Base-by-base conservation (phyloP, 2,329 filamentous ascomycete species). In the Aspergillus candidus region DNA sequence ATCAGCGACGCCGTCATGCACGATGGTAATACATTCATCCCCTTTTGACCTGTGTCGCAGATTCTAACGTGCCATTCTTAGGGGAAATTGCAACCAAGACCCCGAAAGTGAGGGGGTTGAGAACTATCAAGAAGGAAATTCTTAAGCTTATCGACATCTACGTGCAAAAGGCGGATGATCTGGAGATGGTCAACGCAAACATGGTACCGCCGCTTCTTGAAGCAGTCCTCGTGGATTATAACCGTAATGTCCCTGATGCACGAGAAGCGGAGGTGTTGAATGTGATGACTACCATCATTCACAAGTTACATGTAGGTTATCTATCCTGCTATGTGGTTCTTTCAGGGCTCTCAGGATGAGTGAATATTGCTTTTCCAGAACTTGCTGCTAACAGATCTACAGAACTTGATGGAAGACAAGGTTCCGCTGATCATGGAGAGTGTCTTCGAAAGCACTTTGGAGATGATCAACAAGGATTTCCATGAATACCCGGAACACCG, bases 381-480 rank as follows among this genome's bases (percentile, higher is more conserved):
- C 11, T 35, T 4, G 8, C 14, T 46, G 46, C 68, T 72, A 50
- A 74, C 58, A 14, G 45, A 18, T 32, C 43, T 38, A 46, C 59
- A 94, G 87, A 80, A 81, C 54, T 76, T 97, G 61, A 98, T 98
- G 94, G 93, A 97, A 66, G 93, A 97, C 63, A 93, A 97, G 69
- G 88, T 98, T 35, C 89, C 93, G 8, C 84, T 84, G 38, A 97
- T 98, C 61, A 95, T 98, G 87, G 90, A 97, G 68, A 94, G 91
- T 55, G 88, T 98, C 18, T 98, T 98, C 60, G 91, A 97, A 69
- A 97, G 91, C 74, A 98, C 93, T 3, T 76, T 98, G 44, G 89
- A 95, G 60, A 98, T 98, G 93, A 98, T 98, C 73, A 98, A 97
- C 80, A 98, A 98, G 73, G 93, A 98, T 69, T 98, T 98, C 70